Percentiles rank a stretch among this genome's conserved stretches.
Conservation (phyloP, 495 filamentous ascomycete species). For the Darksidea phi region DNA sequence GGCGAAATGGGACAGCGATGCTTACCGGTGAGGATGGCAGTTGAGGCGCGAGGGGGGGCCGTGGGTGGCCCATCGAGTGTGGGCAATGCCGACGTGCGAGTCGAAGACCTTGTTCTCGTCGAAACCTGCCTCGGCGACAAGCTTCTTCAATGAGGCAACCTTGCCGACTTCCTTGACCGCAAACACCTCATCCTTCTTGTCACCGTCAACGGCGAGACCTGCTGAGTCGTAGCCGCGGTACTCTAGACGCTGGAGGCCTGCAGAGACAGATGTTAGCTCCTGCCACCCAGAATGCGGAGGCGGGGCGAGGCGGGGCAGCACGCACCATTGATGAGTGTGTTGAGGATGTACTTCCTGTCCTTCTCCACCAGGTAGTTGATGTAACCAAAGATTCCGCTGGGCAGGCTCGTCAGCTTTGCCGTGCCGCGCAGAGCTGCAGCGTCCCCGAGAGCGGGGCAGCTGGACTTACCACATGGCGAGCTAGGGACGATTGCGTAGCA, state of each 20-base stretch:
- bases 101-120: conserved; percentile 91
- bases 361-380: conserved; percentile 93
- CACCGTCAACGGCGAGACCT: conserved; percentile 90
- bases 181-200: conserved; percentile 97
- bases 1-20: conserved; percentile 9
- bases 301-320: conserved; percentile 25
- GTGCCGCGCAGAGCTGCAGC: neutral
- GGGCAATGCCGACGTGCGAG: conserved; percentile 95
- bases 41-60: conserved; percentile 88
- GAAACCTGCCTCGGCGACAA: conserved; percentile 78
- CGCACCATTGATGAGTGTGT: conserved; percentile 93
- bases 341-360: conserved; percentile 90
- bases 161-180: conserved; percentile 99
- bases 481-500: conserved; percentile 2
- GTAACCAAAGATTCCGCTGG: conserved; percentile 98
- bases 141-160: conserved; percentile 90
- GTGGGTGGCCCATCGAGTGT: conserved; percentile 98
- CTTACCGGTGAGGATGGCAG: conserved; percentile 97
- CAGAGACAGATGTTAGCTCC: conserved; percentile 26
- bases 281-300: neutral
- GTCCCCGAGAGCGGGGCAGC: conserved; percentile 18
- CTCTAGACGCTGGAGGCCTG: conserved; percentile 81
- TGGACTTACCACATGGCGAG: conserved; percentile 37
- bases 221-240: conserved; percentile 98
- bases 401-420: conserved; percentile 17